phyloP scores from a whole-genome alignment of 2,329 filamentous ascomycete genomes.

The Neophaeococcomyces mojaviensis region DNA sequence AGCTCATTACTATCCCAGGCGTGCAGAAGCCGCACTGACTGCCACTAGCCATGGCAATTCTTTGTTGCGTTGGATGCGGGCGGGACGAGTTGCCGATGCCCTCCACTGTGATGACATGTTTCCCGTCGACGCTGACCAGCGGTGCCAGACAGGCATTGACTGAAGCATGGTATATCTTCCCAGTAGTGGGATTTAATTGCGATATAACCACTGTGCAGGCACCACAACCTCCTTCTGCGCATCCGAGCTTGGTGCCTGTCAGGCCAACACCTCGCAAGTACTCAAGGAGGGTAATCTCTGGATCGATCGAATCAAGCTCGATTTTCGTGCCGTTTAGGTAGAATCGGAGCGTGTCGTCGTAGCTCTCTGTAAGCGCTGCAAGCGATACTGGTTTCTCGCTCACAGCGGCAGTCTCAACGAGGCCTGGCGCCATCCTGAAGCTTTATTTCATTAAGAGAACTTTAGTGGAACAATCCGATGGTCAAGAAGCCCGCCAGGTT shows the following conservation, averaged over 20 bases:
- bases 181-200: conserved; percentile 86
- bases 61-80: conserved; percentile 84
- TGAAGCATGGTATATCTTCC: conserved; percentile 88
- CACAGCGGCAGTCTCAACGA: conserved; percentile 41
- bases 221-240: conserved; percentile 91
- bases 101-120: conserved; percentile 96
- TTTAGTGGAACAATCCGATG: neutral
- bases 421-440: conserved; percentile 49
- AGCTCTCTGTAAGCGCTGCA: conserved; percentile 61
- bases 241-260: conserved; percentile 93
- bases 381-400: conserved; percentile 42
- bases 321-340: conserved; percentile 93
- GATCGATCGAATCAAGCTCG: conserved; percentile 76
- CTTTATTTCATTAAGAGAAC: neutral
- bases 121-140: conserved; percentile 86
- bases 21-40: conserved; percentile 96
- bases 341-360: conserved; percentile 83
- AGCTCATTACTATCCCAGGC: conserved; percentile 92
- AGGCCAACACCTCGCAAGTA: conserved; percentile 88
- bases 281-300: conserved; percentile 84
- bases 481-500: neutral
- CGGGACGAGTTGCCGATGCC: conserved; percentile 82
- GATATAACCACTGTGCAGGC: conserved; percentile 92
- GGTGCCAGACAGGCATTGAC: conserved; percentile 95
- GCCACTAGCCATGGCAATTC: conserved; percentile 83